A percentile compares a stretch with the other conserved stretches of the same genome.
Evolutionary conservation across 23 red algal genomes (phyloP).

Genomic region (Agarophyton chilense): DNA sequence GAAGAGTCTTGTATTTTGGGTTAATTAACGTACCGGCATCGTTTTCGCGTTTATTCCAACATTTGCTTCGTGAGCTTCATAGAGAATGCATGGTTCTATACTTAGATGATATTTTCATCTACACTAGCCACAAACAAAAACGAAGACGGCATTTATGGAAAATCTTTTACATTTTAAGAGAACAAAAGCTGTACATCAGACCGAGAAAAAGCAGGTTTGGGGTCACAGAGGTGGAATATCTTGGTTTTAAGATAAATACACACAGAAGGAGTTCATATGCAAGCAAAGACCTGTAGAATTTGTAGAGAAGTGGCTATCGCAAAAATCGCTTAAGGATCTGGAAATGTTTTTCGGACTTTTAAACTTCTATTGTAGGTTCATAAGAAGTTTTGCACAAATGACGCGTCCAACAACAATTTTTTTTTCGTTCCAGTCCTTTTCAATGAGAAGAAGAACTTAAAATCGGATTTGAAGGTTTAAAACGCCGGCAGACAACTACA

Average conservation of each 20-base stretch:
- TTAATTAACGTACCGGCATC: constrained; percentile 31
- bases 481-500: background rate
- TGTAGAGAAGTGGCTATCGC: background rate
- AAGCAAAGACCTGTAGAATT: constrained; percentile 3
- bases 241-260: too few relatives aligned
- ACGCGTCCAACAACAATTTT: too few relatives aligned
- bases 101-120: constrained; percentile 49
- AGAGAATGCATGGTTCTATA: constrained; percentile 30
- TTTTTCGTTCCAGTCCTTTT: background rate
- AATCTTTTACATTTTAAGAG: constrained; percentile 23
- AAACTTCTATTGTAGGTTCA: too few relatives aligned
- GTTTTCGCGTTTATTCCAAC: constrained; percentile 1
- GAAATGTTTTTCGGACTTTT: constrained; percentile 43
- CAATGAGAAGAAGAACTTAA: background rate
- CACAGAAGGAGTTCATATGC: constrained; percentile 1
- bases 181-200: constrained; percentile 16
- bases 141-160: constrained; percentile 16
- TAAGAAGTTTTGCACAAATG: too few relatives aligned
- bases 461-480: background rate
- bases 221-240: constrained; percentile 11
- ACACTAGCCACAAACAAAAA: constrained; percentile 25
- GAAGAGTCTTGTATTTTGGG: constrained; percentile 28
- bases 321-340: constrained; percentile 14
- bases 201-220: constrained; percentile 29
- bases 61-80: background rate